These are phyloP conservation scores for Helotiales sp. DNA, from an alignment of 2,329 filamentous ascomycete genomes.

Conservation along the genomic window DNA sequence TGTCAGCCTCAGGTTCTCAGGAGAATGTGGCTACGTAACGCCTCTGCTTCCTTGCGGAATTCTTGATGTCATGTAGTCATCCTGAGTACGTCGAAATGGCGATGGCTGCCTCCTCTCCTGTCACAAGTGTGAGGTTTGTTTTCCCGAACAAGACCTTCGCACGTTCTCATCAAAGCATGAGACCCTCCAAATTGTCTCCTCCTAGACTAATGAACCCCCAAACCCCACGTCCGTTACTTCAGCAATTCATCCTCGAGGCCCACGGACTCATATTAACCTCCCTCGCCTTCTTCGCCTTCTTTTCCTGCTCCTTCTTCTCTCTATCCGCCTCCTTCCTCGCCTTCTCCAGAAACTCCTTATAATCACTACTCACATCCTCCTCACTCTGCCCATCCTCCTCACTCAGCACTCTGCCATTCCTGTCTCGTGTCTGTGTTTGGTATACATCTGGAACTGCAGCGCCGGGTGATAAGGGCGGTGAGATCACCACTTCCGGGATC, in stretches of 20 bases:
- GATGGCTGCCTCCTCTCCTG: no score
- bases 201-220: no score
- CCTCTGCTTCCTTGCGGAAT: no score
- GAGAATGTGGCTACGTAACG: no score
- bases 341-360: slow-evolving; percentile 33
- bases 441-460: not conserved
- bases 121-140: no score
- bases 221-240: not conserved
- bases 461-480: not conserved
- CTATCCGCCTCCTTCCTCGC: slow-evolving; percentile 29
- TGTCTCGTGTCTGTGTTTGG: not conserved
- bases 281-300: slow-evolving; percentile 47
- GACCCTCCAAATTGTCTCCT: no score
- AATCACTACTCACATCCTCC: slow-evolving; percentile 24
- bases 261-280: slow-evolving; percentile 49
- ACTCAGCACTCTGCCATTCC: not conserved
- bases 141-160: no score
- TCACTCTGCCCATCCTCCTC: not conserved
- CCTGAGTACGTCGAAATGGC: no score
- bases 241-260: slow-evolving; percentile 32
- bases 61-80: no score
- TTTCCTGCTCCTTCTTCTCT: slow-evolving; percentile 29
- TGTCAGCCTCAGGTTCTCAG: no score
- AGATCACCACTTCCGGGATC: slow-evolving; percentile 17
- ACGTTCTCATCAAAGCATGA: no score